These are phyloP conservation scores for Aspergillus transmontanensis DNA, from an alignment of 2,329 filamentous ascomycete species.

Conservation along the genomic window DNA sequence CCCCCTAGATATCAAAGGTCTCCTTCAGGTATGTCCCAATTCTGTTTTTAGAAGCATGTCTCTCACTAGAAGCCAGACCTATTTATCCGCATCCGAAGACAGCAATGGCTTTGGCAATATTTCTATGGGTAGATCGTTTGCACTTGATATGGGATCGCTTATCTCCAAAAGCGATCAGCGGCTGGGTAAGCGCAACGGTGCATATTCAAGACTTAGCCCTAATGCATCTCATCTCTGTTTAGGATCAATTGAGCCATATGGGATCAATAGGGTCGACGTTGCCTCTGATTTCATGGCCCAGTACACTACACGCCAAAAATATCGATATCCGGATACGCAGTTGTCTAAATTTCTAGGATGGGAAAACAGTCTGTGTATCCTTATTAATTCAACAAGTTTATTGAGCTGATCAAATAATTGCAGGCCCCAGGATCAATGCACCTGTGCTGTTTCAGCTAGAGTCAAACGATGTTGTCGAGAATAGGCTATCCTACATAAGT, in stretches of 20 bases:
- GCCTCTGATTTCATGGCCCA: conserved; percentile 96
- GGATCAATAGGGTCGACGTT: conserved; percentile 78
- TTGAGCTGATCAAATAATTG: conserved; percentile 10
- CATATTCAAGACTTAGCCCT: background rate
- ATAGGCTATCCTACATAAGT: conserved; percentile 72
- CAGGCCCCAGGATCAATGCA: conserved; percentile 14
- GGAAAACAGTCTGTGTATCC: conserved; percentile 19
- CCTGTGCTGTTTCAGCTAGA: conserved; percentile 16
- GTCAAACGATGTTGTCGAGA: conserved; percentile 51
- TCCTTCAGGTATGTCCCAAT: conserved; percentile 61
- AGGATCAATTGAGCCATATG: conserved; percentile 73
- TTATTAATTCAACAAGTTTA: background rate
- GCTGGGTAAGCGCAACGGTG: conserved; percentile 52
- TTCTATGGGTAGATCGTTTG: conserved; percentile 90
- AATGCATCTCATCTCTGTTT: conserved; percentile 6
- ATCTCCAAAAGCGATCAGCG: conserved; percentile 86
- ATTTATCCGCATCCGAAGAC: conserved; percentile 92
- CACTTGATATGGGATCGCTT: conserved; percentile 83
- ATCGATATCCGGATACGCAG: conserved; percentile 76
- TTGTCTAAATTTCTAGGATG: conserved; percentile 36
- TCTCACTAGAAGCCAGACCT: conserved; percentile 61
- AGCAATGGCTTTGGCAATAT: conserved; percentile 89
- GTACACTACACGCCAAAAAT: conserved; percentile 95
- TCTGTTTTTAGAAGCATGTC: background rate
- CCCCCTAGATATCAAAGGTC: conserved; percentile 89